Percentiles rank a stretch among this genome's conserved stretches.
These are phyloP conservation scores for Picea glauca DNA, from an alignment of 75 land plant species.

Conservation along the genomic window DNA sequence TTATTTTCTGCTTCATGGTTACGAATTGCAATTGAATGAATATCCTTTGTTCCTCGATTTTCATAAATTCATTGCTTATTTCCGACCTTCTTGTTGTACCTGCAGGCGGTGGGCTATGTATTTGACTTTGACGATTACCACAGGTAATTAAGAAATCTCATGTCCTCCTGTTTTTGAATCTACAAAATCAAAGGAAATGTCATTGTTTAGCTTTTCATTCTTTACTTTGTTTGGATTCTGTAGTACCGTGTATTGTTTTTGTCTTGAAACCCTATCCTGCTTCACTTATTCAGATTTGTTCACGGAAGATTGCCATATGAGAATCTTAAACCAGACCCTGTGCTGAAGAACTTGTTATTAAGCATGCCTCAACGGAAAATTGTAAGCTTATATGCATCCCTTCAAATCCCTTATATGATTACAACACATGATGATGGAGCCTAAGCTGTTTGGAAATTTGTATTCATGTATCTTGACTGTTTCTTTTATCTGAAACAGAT, in stretches of 20 bases:
- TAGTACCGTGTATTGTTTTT: neutral
- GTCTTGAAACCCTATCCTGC: neutral
- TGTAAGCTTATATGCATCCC: constrained; percentile 21
- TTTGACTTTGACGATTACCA: constrained; percentile 88
- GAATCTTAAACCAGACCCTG: constrained; percentile 55
- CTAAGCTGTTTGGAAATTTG: neutral
- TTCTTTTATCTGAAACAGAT: constrained; percentile 28
- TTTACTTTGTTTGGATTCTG: neutral
- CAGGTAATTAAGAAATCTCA: constrained; percentile 32
- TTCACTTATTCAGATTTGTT: constrained; percentile 17
- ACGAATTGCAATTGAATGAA: neutral
- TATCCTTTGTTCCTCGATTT: neutral
- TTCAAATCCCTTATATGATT: neutral
- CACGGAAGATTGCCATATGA: constrained; percentile 77
- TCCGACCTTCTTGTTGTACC: constrained; percentile 2
- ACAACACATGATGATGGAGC: neutral
- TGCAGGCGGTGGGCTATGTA: constrained; percentile 75
- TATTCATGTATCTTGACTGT: neutral
- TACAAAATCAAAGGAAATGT: neutral
- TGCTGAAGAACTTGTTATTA: constrained; percentile 51
- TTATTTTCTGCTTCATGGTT: too few species aligned
- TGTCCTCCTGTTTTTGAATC: neutral
- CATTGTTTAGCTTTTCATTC: neutral
- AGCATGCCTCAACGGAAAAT: constrained; percentile 87
- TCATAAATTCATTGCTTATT: neutral